A percentile compares a stretch with the other conserved stretches of the same genome.
These are phyloP conservation scores for Cutaneotrichosporon sp. DNA, from an alignment of 1,284 basidiomycete species.

Conservation along the genomic window DNA sequence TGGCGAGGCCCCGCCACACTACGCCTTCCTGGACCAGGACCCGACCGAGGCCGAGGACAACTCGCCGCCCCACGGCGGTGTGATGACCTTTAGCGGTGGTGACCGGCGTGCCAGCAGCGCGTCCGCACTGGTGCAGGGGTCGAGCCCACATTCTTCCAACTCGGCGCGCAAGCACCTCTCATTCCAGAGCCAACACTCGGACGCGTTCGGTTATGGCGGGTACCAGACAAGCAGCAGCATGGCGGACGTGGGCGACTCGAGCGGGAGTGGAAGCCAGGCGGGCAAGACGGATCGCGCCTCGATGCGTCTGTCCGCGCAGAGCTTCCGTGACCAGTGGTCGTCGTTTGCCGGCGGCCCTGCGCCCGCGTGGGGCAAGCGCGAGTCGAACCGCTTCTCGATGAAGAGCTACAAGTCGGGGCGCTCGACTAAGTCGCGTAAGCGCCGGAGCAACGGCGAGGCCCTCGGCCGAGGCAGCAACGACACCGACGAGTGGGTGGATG, in stretches of 20 bases:
- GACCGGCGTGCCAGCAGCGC: constrained; percentile 1
- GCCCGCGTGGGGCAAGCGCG: constrained; percentile 22
- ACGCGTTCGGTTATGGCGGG: background rate
- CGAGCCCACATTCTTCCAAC: background rate
- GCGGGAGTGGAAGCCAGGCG: background rate
- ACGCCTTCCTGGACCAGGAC: constrained; percentile 20
- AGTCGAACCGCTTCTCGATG: constrained; percentile 13
- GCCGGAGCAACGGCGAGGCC: constrained; percentile 1
- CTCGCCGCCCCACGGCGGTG: constrained; percentile 5
- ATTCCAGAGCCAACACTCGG: constrained; percentile 1
- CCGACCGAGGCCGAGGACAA: constrained; percentile 7
- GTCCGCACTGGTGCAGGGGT: background rate
- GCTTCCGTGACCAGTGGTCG: constrained; percentile 3
- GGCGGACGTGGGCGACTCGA: constrained; percentile 7
- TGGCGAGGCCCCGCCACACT: constrained; percentile 14
- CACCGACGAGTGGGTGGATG: constrained; percentile 13
- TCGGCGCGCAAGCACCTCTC: constrained; percentile 6
- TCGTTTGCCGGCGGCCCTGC: constrained; percentile 24
- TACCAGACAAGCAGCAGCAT: constrained; percentile 7
- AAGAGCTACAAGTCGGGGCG: constrained; percentile 7
- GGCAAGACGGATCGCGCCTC: background rate
- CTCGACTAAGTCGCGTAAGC: constrained; percentile 13
- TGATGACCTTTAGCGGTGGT: constrained; percentile 4
- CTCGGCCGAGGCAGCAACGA: background rate
- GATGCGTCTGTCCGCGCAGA: constrained; percentile 3